Evolutionary conservation across 2,329 filamentous ascomycete species (phyloP).

Genomic region (Colletotrichum tropicicola): DNA sequence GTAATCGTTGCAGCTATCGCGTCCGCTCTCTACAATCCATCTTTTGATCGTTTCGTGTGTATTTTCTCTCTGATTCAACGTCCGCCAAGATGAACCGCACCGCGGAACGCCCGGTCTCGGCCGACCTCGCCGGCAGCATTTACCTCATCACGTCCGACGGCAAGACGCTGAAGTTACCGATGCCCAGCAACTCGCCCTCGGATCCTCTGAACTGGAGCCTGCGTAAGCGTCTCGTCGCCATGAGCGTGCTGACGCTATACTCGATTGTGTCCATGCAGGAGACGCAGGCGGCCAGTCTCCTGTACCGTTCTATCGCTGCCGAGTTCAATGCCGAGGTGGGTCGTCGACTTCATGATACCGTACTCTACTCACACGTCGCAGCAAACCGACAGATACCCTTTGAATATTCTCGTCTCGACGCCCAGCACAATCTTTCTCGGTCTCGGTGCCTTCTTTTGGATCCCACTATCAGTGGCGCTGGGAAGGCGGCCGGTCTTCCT

Average conservation of each 20-base stretch:
- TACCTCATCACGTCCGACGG: constrained; percentile 43
- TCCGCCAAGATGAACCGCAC: not conserved
- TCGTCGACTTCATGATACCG: constrained; percentile 22
- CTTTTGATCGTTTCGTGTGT: not conserved
- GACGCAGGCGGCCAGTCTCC: constrained; percentile 34
- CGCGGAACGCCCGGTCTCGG: constrained; percentile 10
- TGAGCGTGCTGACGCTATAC: constrained; percentile 32
- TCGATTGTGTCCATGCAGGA: constrained; percentile 33
- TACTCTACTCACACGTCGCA: constrained; percentile 7
- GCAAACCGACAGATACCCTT: constrained; percentile 1
- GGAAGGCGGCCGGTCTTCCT: constrained; percentile 46
- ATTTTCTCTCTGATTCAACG: not conserved
- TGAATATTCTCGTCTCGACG: constrained; percentile 19
- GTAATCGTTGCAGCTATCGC: not conserved
- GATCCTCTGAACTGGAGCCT: constrained; percentile 41
- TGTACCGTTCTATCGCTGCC: constrained; percentile 31
- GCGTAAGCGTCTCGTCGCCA: constrained; percentile 30
- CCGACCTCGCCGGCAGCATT: constrained; percentile 37
- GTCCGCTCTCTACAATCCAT: not conserved
- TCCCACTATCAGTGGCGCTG: constrained; percentile 45
- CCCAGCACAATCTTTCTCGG: constrained; percentile 41
- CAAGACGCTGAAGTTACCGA: constrained; percentile 39
- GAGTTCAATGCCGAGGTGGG: constrained; percentile 35
- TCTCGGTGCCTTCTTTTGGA: constrained; percentile 45
- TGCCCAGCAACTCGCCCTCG: constrained; percentile 39